Evolutionary conservation across 148 eudicot species (phyloP).

Genomic region (Agrostemma githago): DNA sequence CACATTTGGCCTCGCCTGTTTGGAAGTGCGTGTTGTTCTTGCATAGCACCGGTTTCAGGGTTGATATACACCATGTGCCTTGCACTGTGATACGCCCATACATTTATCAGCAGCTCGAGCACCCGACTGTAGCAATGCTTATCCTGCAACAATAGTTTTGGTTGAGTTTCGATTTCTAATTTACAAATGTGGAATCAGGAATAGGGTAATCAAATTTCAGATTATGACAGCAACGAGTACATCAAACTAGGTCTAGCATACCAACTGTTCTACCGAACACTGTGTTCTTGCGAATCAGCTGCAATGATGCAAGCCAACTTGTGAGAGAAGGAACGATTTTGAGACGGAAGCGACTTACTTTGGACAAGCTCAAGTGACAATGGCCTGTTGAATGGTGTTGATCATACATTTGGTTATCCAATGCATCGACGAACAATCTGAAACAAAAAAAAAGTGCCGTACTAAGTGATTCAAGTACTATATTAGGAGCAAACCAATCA

Average conservation of each 20-base stretch:
- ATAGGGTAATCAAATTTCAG: background rate
- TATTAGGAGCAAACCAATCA: background rate
- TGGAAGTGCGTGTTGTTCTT: constrained; percentile 64
- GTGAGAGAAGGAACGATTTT: background rate
- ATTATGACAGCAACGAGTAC: background rate
- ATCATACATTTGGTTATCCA: constrained; percentile 64
- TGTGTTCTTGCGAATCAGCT: background rate
- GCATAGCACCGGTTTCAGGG: constrained; percentile 66
- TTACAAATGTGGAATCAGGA: background rate
- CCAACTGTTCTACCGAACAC: background rate
- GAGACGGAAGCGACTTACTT: constrained; percentile 40
- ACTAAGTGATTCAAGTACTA: background rate
- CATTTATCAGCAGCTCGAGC: constrained; percentile 80
- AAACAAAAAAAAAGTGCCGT: constrained; percentile 9
- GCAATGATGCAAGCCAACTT: background rate
- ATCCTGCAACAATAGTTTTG: constrained; percentile 52
- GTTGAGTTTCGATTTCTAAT: background rate
- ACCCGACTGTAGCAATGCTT: constrained; percentile 86
- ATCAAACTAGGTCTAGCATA: background rate
- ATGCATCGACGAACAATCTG: constrained; percentile 87
- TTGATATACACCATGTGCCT: constrained; percentile 72
- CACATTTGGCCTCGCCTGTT: constrained; percentile 72
- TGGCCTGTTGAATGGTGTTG: constrained; percentile 59
- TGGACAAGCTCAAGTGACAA: constrained; percentile 66
- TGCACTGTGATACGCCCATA: constrained; percentile 91